Evolutionary conservation across 108 stramenopile species (phyloP).

Genomic region (Skeletonema potamos): DNA sequence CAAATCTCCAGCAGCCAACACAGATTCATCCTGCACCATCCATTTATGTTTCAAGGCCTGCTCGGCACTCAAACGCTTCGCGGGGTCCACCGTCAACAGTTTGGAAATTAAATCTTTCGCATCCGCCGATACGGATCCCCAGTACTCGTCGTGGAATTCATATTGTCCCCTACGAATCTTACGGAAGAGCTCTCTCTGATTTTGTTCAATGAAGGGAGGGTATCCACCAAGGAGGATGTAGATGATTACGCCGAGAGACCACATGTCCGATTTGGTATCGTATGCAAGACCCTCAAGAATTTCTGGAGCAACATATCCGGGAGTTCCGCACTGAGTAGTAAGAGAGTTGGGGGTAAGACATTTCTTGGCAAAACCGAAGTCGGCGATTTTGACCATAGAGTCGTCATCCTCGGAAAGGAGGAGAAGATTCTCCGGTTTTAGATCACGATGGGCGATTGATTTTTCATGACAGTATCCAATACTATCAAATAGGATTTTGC

Average conservation of each 20-base stretch:
- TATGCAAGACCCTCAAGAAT: slow-evolving; percentile 86
- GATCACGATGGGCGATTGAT: slow-evolving; percentile 65
- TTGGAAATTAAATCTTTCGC: slow-evolving; percentile 80
- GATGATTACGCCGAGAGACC: slow-evolving; percentile 86
- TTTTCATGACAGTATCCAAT: slow-evolving; percentile 71
- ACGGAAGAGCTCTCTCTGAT: slow-evolving; percentile 93
- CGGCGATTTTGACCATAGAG: slow-evolving; percentile 95
- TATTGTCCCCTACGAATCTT: slow-evolving; percentile 87
- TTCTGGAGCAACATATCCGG: slow-evolving; percentile 93
- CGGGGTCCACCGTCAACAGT: slow-evolving; percentile 74
- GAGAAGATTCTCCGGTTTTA: slow-evolving; percentile 76
- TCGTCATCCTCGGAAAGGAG: slow-evolving; percentile 75
- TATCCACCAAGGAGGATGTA: slow-evolving; percentile 96
- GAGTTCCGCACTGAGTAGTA: slow-evolving; percentile 95
- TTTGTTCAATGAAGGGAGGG: slow-evolving; percentile 95
- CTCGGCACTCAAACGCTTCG: slow-evolving; percentile 61
- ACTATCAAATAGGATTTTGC: slow-evolving; percentile 54
- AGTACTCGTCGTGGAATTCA: slow-evolving; percentile 90
- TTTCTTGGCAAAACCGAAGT: slow-evolving; percentile 98
- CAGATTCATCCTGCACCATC: slow-evolving; percentile 59
- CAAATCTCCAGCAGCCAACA: slow-evolving; percentile 48
- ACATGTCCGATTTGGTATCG: slow-evolving; percentile 94
- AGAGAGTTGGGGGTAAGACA: slow-evolving; percentile 66
- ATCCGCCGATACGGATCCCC: slow-evolving; percentile 77
- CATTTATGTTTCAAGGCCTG: slow-evolving; percentile 78